Conservation (phyloP, 2,329 filamentous ascomycete genomes). For the Phialophora tarda region DNA sequence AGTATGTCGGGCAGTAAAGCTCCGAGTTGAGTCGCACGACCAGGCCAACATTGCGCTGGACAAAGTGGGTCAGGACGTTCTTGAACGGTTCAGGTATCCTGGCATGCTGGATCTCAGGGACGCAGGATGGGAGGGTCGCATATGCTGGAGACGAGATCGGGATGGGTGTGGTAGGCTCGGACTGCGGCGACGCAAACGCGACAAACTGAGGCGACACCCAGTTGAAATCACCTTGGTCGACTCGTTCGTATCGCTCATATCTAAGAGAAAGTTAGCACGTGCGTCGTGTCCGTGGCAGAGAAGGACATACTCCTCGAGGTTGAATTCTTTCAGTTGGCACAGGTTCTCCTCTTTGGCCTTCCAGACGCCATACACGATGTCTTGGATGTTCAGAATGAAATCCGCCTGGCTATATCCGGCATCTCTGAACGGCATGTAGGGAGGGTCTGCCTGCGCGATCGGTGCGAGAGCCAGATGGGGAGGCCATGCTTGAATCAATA, state of each 20-base stretch:
- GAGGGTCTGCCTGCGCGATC: conserved; percentile 94
- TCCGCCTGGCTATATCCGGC: conserved; percentile 98
- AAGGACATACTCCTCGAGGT: conserved; percentile 76
- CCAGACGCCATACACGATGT: conserved; percentile 98
- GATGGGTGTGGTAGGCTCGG: conserved; percentile 75
- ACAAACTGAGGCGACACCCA: conserved; percentile 96
- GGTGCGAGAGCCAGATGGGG: conserved; percentile 93
- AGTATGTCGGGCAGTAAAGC: conserved; percentile 95
- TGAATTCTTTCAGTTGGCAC: conserved; percentile 90
- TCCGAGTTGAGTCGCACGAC: conserved; percentile 95
- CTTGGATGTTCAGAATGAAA: conserved; percentile 93
- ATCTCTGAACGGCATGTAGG: conserved; percentile 97
- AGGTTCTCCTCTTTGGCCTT: conserved; percentile 96
- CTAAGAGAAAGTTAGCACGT: conserved; percentile 44
- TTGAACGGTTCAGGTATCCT: conserved; percentile 86
- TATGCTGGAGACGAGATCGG: conserved; percentile 74
- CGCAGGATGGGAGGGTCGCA: conserved; percentile 72
- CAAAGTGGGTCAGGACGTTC: conserved; percentile 91
- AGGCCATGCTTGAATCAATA: conserved; percentile 96
- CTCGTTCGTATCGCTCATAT: conserved; percentile 92
- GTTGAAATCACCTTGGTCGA: conserved; percentile 99
- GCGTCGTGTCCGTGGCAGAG: neutral
- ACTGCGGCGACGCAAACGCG: conserved; percentile 93
- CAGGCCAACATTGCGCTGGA: conserved; percentile 83
- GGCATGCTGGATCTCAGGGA: conserved; percentile 73